Evolutionary conservation across 1,139 yeast genomes (phyloP).

Genomic region (Hyphopichia burtonii): DNA sequence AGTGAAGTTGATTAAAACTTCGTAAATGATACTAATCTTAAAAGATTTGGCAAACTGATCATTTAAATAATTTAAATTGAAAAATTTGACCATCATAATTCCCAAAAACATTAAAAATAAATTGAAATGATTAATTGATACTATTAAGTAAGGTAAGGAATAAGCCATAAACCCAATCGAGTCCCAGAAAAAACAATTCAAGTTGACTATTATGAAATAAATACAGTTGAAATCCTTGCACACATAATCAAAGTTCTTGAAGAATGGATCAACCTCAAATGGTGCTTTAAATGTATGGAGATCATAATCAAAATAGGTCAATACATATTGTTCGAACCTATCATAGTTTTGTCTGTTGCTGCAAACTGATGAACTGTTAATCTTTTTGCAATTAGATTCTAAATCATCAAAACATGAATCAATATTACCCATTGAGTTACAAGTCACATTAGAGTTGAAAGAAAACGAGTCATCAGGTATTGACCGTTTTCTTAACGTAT

Average conservation of each 20-base stretch:
- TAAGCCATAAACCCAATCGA: slow-evolving; percentile 6
- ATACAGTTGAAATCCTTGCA: slow-evolving; percentile 7
- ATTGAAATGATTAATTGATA: background rate
- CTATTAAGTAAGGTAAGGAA: slow-evolving; percentile 1
- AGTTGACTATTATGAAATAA: slow-evolving; percentile 5
- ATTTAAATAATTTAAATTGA: slow-evolving; percentile 19
- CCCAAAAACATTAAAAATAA: slow-evolving; percentile 5
- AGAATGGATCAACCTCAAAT: slow-evolving; percentile 11
- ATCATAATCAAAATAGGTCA: slow-evolving; percentile 19
- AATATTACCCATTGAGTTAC: background rate
- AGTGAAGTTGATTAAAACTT: background rate
- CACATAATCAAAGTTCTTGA: slow-evolving; percentile 12
- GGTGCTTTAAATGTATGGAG: slow-evolving; percentile 3
- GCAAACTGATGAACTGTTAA: background rate
- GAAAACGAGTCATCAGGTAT: slow-evolving; percentile 1
- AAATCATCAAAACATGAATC: background rate
- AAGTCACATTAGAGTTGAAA: background rate
- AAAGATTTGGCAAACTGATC: slow-evolving; percentile 1
- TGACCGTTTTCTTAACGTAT: slow-evolving; percentile 3
- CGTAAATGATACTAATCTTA: background rate
- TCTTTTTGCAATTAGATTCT: background rate
- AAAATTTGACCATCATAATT: slow-evolving; percentile 11
- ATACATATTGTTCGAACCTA: slow-evolving; percentile 18
- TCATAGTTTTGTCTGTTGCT: slow-evolving; percentile 5
- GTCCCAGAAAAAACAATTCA: slow-evolving; percentile 10